Evolutionary conservation across 1,139 yeast genomes (phyloP).

Genomic region (Protomyces inouyei): DNA sequence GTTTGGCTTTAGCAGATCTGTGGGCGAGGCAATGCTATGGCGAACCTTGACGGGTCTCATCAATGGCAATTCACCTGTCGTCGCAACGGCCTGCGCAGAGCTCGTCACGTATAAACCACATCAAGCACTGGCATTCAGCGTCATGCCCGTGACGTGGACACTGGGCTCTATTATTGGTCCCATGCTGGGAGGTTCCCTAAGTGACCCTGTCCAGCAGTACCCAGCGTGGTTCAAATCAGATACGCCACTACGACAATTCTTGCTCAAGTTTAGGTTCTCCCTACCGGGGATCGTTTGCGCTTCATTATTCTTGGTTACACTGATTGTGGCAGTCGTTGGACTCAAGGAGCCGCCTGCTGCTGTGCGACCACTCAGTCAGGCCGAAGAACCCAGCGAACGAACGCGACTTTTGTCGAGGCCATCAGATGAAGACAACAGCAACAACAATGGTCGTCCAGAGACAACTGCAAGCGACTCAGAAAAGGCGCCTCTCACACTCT

Average conservation of each 20-base stretch:
- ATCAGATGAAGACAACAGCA: no score
- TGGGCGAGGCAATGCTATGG: constrained; percentile 50
- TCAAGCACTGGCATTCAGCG: constrained; percentile 58
- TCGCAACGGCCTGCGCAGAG: constrained; percentile 56
- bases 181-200: constrained; percentile 46
- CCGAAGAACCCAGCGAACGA: neutral
- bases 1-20: constrained; percentile 52
- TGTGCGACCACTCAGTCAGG: neutral
- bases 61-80: constrained; percentile 59
- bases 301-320: neutral
- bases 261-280: neutral
- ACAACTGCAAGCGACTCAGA: neutral
- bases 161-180: constrained; percentile 60
- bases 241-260: neutral
- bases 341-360: neutral
- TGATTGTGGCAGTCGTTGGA: neutral
- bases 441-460: neutral
- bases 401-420: neutral
- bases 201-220: neutral
- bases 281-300: neutral
- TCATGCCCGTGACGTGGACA: constrained; percentile 57
- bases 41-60: constrained; percentile 53
- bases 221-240: neutral
- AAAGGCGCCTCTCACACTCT: neutral
- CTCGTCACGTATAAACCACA: constrained; percentile 52